phyloP scores from a whole-genome alignment of 306 rosid species.

The Styphnolobium japonicum region DNA sequence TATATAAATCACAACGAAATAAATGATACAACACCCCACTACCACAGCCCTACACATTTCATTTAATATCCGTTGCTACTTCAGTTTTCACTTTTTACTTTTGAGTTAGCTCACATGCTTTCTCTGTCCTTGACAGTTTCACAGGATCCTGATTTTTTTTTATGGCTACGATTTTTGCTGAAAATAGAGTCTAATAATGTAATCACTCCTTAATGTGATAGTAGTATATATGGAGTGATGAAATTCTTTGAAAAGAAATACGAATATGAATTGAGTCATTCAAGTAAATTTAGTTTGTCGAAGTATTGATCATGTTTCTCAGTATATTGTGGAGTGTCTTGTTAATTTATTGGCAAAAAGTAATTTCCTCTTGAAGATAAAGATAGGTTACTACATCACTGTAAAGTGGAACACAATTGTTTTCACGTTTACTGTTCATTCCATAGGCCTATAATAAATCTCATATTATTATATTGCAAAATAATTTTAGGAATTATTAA shows the following conservation, averaged over 20 bases:
- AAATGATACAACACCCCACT: conserved; percentile 49
- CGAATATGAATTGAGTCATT: not conserved
- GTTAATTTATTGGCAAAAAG: not conserved
- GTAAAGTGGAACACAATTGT: not conserved
- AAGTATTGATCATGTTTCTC: not conserved
- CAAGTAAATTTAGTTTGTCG: no score
- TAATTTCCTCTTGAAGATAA: not conserved
- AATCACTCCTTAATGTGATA: conserved; percentile 10
- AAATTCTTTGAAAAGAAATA: not conserved
- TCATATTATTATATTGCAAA: conserved; percentile 6
- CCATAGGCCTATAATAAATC: not conserved
- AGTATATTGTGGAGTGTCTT: not conserved
- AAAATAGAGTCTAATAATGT: conserved; percentile 9
- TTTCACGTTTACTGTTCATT: conserved; percentile 9
- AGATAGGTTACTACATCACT: not conserved
- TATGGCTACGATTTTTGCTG: not conserved
- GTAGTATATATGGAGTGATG: not conserved
- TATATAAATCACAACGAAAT: conserved; percentile 36
- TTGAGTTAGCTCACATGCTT: conserved; percentile 32
- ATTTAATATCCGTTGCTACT: conserved; percentile 41
- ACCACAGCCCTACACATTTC: conserved; percentile 30
- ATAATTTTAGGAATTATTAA: conserved; percentile 19
- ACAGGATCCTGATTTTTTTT: not conserved
- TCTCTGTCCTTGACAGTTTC: not conserved
- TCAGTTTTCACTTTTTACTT: conserved; percentile 21